Evolutionary conservation across 306 rosid genomes (phyloP).

Genomic region (Castanea sativa): DNA sequence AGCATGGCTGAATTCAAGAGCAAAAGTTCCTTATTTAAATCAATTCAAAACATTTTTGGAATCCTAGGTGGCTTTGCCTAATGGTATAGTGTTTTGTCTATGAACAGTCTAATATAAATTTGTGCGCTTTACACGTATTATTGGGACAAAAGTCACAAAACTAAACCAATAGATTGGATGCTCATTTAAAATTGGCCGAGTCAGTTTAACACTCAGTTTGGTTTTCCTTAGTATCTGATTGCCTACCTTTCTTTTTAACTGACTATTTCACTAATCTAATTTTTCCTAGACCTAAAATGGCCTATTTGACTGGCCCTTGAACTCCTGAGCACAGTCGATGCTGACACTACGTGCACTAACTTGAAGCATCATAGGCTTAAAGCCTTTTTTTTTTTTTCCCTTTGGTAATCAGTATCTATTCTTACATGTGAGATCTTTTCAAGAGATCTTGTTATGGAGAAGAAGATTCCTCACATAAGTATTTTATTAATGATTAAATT

Average conservation of each 20-base stretch:
- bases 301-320: constrained; percentile 31
- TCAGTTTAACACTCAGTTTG: constrained; percentile 7
- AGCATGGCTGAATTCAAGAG: neutral
- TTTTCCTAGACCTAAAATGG: constrained; percentile 9
- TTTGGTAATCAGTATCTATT: neutral
- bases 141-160: neutral
- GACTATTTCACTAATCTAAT: constrained; percentile 2
- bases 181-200: constrained; percentile 16
- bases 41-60: neutral
- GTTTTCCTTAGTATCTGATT: constrained; percentile 1
- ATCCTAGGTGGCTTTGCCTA: neutral
- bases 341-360: constrained; percentile 37
- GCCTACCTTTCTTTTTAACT: neutral
- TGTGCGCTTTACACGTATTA: neutral
- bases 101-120: neutral
- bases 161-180: neutral
- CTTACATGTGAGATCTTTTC: neutral
- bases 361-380: constrained; percentile 32
- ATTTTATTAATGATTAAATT: constrained; percentile 29
- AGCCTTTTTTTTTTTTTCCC: neutral
- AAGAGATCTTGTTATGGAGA: constrained; percentile 19
- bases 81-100: neutral
- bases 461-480: constrained; percentile 29
- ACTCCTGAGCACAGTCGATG: constrained; percentile 22
- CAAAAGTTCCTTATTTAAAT: neutral